phyloP scores from a whole-genome alignment of 768 basidiomycete genomes.

The Amanita polypyramis region DNA sequence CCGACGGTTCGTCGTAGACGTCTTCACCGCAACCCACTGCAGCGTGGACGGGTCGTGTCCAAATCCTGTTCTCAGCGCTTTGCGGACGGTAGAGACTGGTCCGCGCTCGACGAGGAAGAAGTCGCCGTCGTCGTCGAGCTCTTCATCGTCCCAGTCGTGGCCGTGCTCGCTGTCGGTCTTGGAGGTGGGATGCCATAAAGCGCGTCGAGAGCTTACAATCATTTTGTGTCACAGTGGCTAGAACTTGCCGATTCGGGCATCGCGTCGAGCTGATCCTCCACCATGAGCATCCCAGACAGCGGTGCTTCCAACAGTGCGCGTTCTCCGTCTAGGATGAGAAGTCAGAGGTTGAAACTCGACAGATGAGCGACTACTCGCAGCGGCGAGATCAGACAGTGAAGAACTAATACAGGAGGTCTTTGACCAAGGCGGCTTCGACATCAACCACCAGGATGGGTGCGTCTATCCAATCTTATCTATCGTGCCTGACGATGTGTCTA shows the following conservation, averaged over 20 bases:
- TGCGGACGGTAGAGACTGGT: constrained; percentile 1
- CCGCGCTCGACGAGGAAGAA: constrained; percentile 3
- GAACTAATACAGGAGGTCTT: constrained; percentile 56
- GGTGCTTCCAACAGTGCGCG: constrained; percentile 24
- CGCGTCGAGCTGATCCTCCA: background rate
- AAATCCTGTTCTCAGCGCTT: constrained; percentile 8
- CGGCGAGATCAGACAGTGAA: constrained; percentile 65
- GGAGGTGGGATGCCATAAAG: background rate
- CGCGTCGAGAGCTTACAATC: background rate
- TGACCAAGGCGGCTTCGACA: constrained; percentile 45
- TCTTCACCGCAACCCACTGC: constrained; percentile 43
- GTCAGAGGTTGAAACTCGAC: background rate
- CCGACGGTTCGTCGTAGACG: constrained; percentile 31
- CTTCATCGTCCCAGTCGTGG: background rate
- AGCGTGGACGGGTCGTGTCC: constrained; percentile 12
- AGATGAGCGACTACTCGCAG: constrained; percentile 69
- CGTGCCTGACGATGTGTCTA: constrained; percentile 14
- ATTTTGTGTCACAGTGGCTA: background rate
- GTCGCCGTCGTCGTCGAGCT: constrained; percentile 6
- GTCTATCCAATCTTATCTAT: constrained; percentile 17
- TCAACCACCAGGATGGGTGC: constrained; percentile 74
- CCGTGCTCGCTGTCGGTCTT: background rate
- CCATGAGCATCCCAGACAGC: constrained; percentile 11
- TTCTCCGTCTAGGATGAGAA: constrained; percentile 1
- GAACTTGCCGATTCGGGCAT: background rate